Conservation (phyloP, 108 stramenopile species). For the Fragilariopsis cylindrus region DNA sequence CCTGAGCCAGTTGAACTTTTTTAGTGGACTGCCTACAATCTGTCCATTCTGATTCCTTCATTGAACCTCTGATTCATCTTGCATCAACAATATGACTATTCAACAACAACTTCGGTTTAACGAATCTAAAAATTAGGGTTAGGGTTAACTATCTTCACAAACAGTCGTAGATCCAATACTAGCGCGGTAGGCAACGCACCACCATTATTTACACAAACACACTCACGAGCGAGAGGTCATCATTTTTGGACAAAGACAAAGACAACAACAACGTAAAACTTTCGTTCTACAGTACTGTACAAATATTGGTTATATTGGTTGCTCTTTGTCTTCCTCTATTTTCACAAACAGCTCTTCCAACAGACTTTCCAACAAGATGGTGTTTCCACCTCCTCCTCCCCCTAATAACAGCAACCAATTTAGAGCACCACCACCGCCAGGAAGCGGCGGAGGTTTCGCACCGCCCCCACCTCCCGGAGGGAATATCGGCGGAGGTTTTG, state of each 20-base stretch:
- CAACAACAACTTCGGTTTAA: not conserved
- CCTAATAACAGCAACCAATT: conserved; percentile 27
- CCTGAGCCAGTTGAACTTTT: too few species aligned
- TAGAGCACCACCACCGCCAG: conserved; percentile 30
- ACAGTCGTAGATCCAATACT: not conserved
- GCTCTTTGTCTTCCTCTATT: too few species aligned
- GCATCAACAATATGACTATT: too few species aligned
- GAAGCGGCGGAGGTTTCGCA: conserved; percentile 20
- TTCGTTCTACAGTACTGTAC: too few species aligned
- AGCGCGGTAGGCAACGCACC: not conserved
- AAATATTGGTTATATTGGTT: too few species aligned
- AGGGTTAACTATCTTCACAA: not conserved
- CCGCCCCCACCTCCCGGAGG: conserved; percentile 39
- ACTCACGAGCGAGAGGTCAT: not conserved
- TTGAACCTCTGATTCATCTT: too few species aligned
- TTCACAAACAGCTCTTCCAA: too few species aligned
- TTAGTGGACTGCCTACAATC: too few species aligned
- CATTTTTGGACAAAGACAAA: not conserved
- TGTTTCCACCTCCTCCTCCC: conserved; percentile 39
- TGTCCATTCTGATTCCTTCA: too few species aligned
- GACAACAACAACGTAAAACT: not conserved
- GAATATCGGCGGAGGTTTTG: conserved; percentile 29
- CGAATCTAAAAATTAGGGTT: not conserved
- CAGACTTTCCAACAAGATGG: not conserved
- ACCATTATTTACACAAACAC: not conserved